These are phyloP conservation scores for Geotrichum ghanense DNA, from an alignment of 805 yeast species.

Conservation along the genomic window DNA sequence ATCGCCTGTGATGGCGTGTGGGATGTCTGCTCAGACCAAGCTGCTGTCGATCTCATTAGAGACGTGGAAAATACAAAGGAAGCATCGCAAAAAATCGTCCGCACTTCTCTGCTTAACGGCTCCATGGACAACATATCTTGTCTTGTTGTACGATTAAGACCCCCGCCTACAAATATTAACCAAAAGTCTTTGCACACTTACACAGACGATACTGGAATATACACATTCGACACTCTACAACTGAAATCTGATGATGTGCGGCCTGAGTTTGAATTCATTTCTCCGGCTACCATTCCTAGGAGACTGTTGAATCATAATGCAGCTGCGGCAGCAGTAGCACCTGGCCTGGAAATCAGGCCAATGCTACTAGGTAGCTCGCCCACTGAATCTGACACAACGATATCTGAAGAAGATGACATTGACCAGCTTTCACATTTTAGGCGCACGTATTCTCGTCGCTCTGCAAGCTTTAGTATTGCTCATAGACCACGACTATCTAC, in stretches of 20 bases:
- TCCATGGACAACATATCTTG: constrained; percentile 15
- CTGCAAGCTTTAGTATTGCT: background rate
- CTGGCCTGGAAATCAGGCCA: background rate
- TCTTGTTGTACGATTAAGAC: constrained; percentile 9
- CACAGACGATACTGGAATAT: background rate
- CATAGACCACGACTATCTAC: background rate
- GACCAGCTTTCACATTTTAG: background rate
- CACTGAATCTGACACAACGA: background rate
- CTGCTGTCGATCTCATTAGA: constrained; percentile 51
- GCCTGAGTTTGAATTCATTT: background rate
- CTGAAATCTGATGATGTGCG: background rate
- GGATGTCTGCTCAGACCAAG: constrained; percentile 71
- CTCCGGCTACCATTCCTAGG: background rate
- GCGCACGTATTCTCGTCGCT: background rate
- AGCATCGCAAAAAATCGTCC: constrained; percentile 8
- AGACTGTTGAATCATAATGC: too few species aligned
- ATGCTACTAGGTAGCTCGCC: background rate
- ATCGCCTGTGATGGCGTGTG: constrained; percentile 85
- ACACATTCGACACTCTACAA: background rate
- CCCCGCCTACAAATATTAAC: constrained; percentile 1
- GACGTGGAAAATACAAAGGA: constrained; percentile 14
- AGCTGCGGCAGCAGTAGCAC: background rate
- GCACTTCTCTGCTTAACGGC: constrained; percentile 4
- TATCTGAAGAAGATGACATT: background rate
- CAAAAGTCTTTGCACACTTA: background rate